phyloP scores from a whole-genome alignment of 2,329 filamentous ascomycete genomes.

The Penicillium sp. region DNA sequence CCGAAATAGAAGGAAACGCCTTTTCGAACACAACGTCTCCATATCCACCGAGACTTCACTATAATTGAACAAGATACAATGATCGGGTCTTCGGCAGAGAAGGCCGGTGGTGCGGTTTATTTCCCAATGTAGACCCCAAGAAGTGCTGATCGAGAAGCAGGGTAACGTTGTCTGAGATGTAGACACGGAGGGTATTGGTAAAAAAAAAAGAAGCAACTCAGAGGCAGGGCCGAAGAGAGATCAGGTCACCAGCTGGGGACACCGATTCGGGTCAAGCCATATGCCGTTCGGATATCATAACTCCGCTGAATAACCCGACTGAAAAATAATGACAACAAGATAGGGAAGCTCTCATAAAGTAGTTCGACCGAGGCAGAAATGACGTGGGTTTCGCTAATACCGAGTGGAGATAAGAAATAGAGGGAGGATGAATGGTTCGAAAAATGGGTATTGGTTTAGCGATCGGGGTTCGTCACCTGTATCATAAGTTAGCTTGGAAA shows the following conservation, averaged over 20 bases:
- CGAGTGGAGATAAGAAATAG: conserved; percentile 12
- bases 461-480: conserved; percentile 39
- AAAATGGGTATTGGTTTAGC: conserved; percentile 16
- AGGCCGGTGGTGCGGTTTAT: background rate
- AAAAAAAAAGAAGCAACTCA: background rate
- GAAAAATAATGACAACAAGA: conserved; percentile 16
- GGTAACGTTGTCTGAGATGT: background rate
- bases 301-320: conserved; percentile 31
- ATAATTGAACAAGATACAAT: conserved; percentile 3
- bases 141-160: background rate
- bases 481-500: conserved; percentile 2
- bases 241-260: conserved; percentile 18
- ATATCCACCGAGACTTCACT: conserved; percentile 3
- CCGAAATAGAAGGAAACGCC: conserved; percentile 22
- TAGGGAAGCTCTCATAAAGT: conserved; percentile 16
- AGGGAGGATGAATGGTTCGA: background rate
- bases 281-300: conserved; percentile 29
- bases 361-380: conserved; percentile 16
- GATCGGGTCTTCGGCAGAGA: background rate
- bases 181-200: background rate
- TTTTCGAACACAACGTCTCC: conserved; percentile 17
- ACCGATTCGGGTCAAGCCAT: conserved; percentile 16
- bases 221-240: conserved; percentile 1
- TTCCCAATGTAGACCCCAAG: background rate
- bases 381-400: conserved; percentile 19